These are phyloP conservation scores for Mycena venus DNA, from an alignment of 768 basidiomycete genomes.

Conservation along the genomic window DNA sequence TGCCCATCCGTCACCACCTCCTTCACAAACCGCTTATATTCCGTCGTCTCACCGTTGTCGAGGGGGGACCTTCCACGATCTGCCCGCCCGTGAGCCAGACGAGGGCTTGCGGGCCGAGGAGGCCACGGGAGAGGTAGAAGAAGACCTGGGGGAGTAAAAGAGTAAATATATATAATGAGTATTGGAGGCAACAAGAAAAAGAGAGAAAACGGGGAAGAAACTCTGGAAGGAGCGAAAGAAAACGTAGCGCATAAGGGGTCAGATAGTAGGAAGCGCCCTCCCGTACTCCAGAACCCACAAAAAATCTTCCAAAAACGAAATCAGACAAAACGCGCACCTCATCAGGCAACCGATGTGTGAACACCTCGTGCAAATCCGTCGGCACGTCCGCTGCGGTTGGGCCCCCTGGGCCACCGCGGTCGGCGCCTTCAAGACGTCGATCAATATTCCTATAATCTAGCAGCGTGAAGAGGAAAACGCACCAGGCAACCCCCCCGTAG, in stretches of 20 bases:
- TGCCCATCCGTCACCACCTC: slow-evolving; percentile 96
- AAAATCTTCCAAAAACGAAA: not conserved
- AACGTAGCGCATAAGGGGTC: too few relatives aligned
- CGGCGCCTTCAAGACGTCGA: too few relatives aligned
- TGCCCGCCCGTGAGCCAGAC: slow-evolving; percentile 95
- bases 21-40: slow-evolving; percentile 95
- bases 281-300: too few relatives aligned
- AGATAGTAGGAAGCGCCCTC: too few relatives aligned
- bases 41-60: slow-evolving; percentile 94
- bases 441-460: too few relatives aligned
- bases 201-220: not conserved
- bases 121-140: slow-evolving; percentile 94
- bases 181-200: not conserved
- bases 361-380: slow-evolving; percentile 92
- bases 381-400: slow-evolving; percentile 92
- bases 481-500: not conserved
- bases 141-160: slow-evolving; percentile 62
- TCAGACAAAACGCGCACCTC: slow-evolving; percentile 59
- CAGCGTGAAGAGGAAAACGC: not conserved
- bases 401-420: slow-evolving; percentile 62
- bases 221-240: not conserved
- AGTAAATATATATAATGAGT: too few relatives aligned
- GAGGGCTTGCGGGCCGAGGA: slow-evolving; percentile 89
- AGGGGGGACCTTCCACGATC: slow-evolving; percentile 90
- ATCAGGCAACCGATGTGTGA: slow-evolving; percentile 94